A percentile compares a stretch with the other conserved stretches of the same genome.
Conservation (phyloP, 2,329 filamentous ascomycete genomes). For the Aspergillus ustus region DNA sequence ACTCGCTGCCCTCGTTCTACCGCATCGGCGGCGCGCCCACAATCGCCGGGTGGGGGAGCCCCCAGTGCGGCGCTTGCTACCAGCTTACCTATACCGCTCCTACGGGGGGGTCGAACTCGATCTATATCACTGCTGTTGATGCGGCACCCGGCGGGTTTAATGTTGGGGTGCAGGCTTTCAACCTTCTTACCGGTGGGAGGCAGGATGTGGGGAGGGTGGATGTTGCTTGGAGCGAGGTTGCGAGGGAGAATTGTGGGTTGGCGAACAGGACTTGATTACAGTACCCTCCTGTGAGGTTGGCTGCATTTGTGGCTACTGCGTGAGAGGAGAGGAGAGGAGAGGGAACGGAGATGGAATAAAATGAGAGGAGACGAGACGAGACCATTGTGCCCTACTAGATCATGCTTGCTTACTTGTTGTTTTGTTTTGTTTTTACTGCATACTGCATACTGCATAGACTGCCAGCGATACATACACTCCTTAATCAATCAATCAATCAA, state of each 20-base stretch:
- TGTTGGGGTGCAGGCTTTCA: constrained; percentile 54
- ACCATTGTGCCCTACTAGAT: too few relatives aligned
- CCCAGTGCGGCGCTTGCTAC: constrained; percentile 59
- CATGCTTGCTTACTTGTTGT: too few relatives aligned
- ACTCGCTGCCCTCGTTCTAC: constrained; percentile 52
- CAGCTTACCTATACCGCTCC: constrained; percentile 50
- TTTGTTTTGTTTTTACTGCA: too few relatives aligned
- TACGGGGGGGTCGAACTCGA: constrained; percentile 40
- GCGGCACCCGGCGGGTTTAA: constrained; percentile 53
- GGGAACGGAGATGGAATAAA: too few relatives aligned
- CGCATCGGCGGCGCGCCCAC: constrained; percentile 56
- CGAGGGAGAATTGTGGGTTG: constrained; percentile 20
- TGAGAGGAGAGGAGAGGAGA: too few relatives aligned
- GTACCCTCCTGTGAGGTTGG: too few relatives aligned
- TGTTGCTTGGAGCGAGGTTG: constrained; percentile 34
- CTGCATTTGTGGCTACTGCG: too few relatives aligned
- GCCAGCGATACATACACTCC: too few relatives aligned
- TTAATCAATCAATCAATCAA: too few relatives aligned
- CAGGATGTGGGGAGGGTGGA: constrained; percentile 48
- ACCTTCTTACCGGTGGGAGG: constrained; percentile 55
- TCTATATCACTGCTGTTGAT: constrained; percentile 57
- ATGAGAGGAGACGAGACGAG: too few relatives aligned
- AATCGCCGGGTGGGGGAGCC: constrained; percentile 52
- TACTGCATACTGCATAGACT: too few relatives aligned
- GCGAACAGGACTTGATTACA: too few relatives aligned